Base-by-base conservation (phyloP, 176 grass and related monocot genomes). In the Paspalum vaginatum region DNA sequence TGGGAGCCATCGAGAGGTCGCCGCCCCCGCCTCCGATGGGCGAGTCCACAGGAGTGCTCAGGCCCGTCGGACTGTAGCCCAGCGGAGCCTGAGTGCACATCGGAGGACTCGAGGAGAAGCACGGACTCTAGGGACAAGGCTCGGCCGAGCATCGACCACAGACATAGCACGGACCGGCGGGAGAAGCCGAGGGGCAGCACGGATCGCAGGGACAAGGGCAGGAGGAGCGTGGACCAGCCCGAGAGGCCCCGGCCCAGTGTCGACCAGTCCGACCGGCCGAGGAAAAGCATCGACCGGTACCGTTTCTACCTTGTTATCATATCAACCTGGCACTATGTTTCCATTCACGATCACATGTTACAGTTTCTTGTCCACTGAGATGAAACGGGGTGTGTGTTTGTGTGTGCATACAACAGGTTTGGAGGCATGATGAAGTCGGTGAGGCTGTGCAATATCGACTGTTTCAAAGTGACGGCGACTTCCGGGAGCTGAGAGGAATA, bases 341-440 rank as follows among this genome's bases (percentile, higher is more conserved):
- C 11, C 22, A 20, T 21, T 17, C 27, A 48, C n/a, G 45, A 27
- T 72, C 9, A 17, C 9, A 27, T 53, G 41, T 61, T 14, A 25
- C 53, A 13, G 20, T 7, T 84, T 66, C 6, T 72, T 85, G 43
- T 73, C 66, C 74, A 14, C 44, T 68, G 38, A 84, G 56, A 63
- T 87, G 3, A 50, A 61, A 39, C 67, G 62, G 75, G 45, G 55
- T 82, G 52, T 65, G 39, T 65, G 0, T 21, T 0, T 70, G 67
- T 70, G 44, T 25, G 2, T 26, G 0, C 1, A 10, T 6, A 0
- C 73, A 69, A 64, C 86, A 99, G 96, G 40, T 91, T 99, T 67
- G 96, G 96, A 86, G 96, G 93, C 79, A 91, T 99, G 93, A 93
- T 99, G 88, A 99, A 91, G 65, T 93, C 92, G 5, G 92, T 99